These are phyloP conservation scores for Elaeis oleifera DNA, from an alignment of 202 grass and related monocot genomes.

Conservation along the genomic window DNA sequence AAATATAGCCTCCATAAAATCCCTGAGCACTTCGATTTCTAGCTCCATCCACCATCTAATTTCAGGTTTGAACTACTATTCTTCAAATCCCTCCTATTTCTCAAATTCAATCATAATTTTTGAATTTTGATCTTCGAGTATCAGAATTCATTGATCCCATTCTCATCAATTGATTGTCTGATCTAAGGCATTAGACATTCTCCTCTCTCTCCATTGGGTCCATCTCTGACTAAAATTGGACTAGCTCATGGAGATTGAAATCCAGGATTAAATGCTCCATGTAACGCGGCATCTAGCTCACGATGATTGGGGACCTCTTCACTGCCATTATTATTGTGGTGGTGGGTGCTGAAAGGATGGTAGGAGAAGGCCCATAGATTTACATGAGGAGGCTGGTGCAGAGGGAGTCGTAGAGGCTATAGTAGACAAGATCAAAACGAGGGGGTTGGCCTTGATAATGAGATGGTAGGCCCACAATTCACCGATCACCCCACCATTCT, in stretches of 20 bases:
- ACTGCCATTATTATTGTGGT: neutral
- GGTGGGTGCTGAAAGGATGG: constrained; percentile 40
- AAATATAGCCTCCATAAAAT: too few relatives aligned
- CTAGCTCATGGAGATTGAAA: constrained; percentile 40
- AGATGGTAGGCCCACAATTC: constrained; percentile 64
- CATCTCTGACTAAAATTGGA: constrained; percentile 67
- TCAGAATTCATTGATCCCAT: constrained; percentile 38
- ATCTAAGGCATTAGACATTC: too few relatives aligned
- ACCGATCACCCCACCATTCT: constrained; percentile 42
- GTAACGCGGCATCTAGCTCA: constrained; percentile 53
- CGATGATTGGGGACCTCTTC: constrained; percentile 41
- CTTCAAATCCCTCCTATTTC: too few relatives aligned
- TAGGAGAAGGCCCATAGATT: constrained; percentile 70
- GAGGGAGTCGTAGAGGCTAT: constrained; percentile 5
- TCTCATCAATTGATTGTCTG: neutral
- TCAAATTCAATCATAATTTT: too few relatives aligned
- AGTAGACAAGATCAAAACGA: constrained; percentile 10
- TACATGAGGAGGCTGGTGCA: constrained; percentile 66
- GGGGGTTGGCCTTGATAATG: constrained; percentile 32
- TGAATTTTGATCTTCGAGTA: too few relatives aligned
- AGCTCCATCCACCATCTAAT: too few relatives aligned
- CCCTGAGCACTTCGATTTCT: too few relatives aligned
- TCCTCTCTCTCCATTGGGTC: constrained; percentile 22
- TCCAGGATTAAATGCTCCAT: constrained; percentile 50
- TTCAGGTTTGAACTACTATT: too few relatives aligned